These are phyloP conservation scores for Hyaloraphidium curvatum DNA, from an alignment of 192 early-diverging fungal species.

Conservation along the genomic window DNA sequence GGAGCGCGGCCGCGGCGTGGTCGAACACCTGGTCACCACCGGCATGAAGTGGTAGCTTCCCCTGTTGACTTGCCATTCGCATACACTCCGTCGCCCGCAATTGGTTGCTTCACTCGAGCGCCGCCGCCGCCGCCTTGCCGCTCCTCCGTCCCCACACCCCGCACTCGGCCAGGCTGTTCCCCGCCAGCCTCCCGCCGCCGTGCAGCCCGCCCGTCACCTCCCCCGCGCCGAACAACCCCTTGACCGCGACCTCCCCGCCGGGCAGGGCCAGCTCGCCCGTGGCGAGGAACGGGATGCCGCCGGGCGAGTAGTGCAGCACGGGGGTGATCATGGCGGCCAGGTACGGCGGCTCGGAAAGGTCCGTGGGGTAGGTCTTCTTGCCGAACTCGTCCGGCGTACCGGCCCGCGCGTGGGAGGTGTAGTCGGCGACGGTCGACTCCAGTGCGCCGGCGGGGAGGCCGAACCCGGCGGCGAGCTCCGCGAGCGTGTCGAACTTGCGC, in stretches of 20 bases:
- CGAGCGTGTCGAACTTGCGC: not conserved
- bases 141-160: constrained; percentile 19
- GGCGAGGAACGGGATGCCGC: not conserved
- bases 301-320: not conserved
- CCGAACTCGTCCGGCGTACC: not conserved
- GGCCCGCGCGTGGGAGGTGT: not conserved
- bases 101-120: no score
- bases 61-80: no score
- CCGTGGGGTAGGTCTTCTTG: not conserved
- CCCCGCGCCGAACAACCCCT: constrained; percentile 17
- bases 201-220: constrained; percentile 20
- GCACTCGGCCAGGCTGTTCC: constrained; percentile 24
- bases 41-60: no score
- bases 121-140: constrained; percentile 1
- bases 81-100: no score
- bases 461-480: not conserved
- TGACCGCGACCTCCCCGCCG: constrained; percentile 1
- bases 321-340: not conserved
- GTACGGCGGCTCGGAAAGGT: not conserved
- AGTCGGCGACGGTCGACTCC: not conserved
- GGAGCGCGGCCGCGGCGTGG: no score
- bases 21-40: no score
- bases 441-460: not conserved
- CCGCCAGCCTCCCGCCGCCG: constrained; percentile 19
- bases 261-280: not conserved